A percentile compares a stretch with the other conserved stretches of the same genome.
Conservation (phyloP, 1,139 yeast genomes). For the Sugiyamaella grinbergsii region DNA sequence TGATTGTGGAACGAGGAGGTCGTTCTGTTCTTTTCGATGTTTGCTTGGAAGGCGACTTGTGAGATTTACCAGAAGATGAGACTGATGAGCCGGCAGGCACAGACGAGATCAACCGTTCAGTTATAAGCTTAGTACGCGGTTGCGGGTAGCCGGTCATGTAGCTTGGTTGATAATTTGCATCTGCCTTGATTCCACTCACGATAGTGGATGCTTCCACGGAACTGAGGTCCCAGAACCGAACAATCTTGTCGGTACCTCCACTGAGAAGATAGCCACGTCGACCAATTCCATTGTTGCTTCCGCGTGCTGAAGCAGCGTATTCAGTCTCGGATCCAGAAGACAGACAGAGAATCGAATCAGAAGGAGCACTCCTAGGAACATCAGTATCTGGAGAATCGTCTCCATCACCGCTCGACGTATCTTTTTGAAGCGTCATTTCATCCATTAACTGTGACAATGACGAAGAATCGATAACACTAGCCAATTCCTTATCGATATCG, state of each 20-base stretch:
- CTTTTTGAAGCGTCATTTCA: constrained; percentile 2
- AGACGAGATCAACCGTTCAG: constrained; percentile 27
- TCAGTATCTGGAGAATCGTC: background rate
- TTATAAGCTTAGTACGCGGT: constrained; percentile 38
- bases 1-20: constrained; percentile 38
- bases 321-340: constrained; percentile 38
- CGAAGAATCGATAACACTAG: background rate
- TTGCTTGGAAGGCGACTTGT: constrained; percentile 36
- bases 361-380: background rate
- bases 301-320: constrained; percentile 23
- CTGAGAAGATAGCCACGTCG: constrained; percentile 38
- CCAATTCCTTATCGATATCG: constrained; percentile 9
- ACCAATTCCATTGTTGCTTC: background rate
- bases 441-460: constrained; percentile 2
- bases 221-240: constrained; percentile 54
- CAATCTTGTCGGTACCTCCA: constrained; percentile 47
- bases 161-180: constrained; percentile 32
- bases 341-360: constrained; percentile 26
- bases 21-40: constrained; percentile 33
- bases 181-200: constrained; percentile 41
- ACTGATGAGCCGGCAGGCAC: constrained; percentile 2
- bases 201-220: constrained; percentile 47
- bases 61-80: constrained; percentile 22
- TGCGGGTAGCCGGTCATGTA: constrained; percentile 44
- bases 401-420: background rate